Percentiles rank a stretch among this genome's conserved stretches.
Evolutionary conservation across 225 moss, liverwort and hornwort species (phyloP).

Genomic region (Sphagnum contortum): DNA sequence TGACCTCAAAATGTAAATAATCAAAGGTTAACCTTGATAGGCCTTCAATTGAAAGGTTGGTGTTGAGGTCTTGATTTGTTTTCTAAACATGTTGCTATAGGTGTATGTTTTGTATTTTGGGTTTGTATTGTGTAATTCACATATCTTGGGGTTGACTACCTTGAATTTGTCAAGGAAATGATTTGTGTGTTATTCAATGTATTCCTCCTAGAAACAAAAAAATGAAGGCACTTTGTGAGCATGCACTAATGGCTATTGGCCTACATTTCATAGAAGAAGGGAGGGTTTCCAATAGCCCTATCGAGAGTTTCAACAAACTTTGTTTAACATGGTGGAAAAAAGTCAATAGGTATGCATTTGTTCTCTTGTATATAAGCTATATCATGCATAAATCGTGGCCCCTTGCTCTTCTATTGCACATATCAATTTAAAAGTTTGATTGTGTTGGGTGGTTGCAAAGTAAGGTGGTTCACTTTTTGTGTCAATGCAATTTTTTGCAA

Average conservation of each 20-base stretch:
- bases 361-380: not conserved
- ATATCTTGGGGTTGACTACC: slow-evolving; percentile 65
- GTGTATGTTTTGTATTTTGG: not conserved
- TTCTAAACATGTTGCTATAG: not conserved
- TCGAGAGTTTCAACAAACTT: slow-evolving; percentile 77
- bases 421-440: slow-evolving; percentile 3
- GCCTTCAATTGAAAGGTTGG: no score
- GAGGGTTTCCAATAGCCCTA: slow-evolving; percentile 84
- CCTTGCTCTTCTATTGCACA: not conserved
- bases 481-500: no score
- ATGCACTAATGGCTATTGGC: slow-evolving; percentile 73
- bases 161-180: slow-evolving; percentile 85
- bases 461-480: no score
- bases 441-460: no score
- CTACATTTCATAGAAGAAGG: slow-evolving; percentile 80
- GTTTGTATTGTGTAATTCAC: slow-evolving; percentile 47
- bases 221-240: slow-evolving; percentile 78
- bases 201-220: slow-evolving; percentile 53
- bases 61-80: no score
- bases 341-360: slow-evolving; percentile 45
- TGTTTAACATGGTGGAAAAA: slow-evolving; percentile 45
- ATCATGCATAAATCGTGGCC: not conserved
- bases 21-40: not conserved
- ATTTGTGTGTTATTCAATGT: slow-evolving; percentile 48
- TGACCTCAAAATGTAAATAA: not conserved